Conservation (phyloP, 352 stramenopile species). For the Phytopythium litorale region DNA sequence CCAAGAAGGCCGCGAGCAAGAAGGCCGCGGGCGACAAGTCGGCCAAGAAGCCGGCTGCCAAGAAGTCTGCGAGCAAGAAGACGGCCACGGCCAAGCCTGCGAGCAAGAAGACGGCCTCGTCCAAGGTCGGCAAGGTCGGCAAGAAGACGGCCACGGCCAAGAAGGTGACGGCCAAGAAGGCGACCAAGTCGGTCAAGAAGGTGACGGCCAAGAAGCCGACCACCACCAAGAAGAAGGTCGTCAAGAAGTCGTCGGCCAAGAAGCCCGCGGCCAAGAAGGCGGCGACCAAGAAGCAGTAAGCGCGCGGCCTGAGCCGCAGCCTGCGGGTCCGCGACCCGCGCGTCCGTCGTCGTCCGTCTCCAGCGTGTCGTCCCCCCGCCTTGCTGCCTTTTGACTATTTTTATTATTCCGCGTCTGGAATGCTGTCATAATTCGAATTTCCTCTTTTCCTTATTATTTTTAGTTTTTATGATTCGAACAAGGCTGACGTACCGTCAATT, state of each 20-base stretch:
- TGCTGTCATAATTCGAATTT: slow-evolving; percentile 24
- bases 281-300: slow-evolving; percentile 32
- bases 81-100: slow-evolving; percentile 65
- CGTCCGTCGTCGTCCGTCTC: not conserved
- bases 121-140: slow-evolving; percentile 16
- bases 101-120: slow-evolving; percentile 42
- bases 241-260: slow-evolving; percentile 65
- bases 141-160: slow-evolving; percentile 18
- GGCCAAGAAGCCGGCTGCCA: slow-evolving; percentile 31
- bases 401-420: slow-evolving; percentile 53
- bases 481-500: too few species aligned
- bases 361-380: not conserved
- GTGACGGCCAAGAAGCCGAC: slow-evolving; percentile 46
- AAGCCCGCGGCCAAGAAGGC: slow-evolving; percentile 30
- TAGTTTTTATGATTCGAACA: not conserved
- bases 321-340: too few species aligned
- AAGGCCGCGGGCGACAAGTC: slow-evolving; percentile 36
- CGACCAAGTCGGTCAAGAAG: slow-evolving; percentile 31
- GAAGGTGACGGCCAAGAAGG: slow-evolving; percentile 23
- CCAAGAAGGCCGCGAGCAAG: slow-evolving; percentile 35
- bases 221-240: slow-evolving; percentile 59
- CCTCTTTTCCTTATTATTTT: slow-evolving; percentile 6
- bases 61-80: slow-evolving; percentile 20
- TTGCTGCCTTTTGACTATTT: slow-evolving; percentile 24
- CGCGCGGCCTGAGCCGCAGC: not conserved